phyloP scores from a whole-genome alignment of 306 rosid genomes.

The Pyrus pyrifolia region DNA sequence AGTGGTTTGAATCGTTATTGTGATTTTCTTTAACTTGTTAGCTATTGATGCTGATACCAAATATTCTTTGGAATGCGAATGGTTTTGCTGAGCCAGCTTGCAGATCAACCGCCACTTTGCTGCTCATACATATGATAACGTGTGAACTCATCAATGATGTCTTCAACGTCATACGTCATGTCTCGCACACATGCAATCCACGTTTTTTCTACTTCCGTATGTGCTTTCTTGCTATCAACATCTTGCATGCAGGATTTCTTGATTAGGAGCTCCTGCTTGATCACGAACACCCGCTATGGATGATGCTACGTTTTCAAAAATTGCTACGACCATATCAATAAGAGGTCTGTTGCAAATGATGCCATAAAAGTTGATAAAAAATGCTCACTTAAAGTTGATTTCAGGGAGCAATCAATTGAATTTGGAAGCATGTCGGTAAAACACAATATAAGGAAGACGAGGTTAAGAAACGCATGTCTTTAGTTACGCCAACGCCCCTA shows the following conservation, averaged over 20 bases:
- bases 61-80: not conserved
- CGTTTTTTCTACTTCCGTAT: not conserved
- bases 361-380: not conserved
- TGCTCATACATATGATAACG: not conserved
- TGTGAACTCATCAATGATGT: conserved; percentile 3
- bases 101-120: not conserved
- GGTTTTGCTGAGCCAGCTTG: not conserved
- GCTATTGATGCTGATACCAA: not conserved
- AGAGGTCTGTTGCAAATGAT: not conserved
- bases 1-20: not conserved
- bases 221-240: not conserved
- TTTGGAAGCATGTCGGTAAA: too few species aligned
- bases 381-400: not conserved
- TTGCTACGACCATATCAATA: not conserved
- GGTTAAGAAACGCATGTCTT: too few species aligned
- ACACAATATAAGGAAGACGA: too few species aligned
- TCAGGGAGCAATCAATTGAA: not conserved
- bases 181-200: not conserved
- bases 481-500: too few species aligned
- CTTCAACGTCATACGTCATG: not conserved
- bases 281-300: not conserved
- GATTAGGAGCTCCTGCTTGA: not conserved
- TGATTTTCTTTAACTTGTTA: not conserved
- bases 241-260: conserved; percentile 2
- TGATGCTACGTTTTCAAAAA: not conserved